Base-by-base conservation (phyloP, 192 early-diverging fungal species). In the Rhizophagus clarus region DNA sequence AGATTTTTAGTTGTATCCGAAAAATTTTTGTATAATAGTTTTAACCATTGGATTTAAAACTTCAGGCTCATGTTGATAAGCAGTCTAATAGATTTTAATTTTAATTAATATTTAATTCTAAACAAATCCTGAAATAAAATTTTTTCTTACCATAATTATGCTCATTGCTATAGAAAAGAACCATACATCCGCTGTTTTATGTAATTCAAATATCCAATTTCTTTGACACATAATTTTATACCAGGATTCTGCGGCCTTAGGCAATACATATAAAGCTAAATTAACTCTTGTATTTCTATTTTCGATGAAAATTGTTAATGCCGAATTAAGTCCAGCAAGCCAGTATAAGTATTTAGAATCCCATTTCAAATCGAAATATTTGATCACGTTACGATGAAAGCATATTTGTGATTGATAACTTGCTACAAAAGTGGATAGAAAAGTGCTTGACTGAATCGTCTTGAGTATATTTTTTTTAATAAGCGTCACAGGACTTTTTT, bases 181-280 rank as follows among this genome's bases (percentile, higher is more conserved):
- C 61, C 85, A 80, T 5, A 94, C 87, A 29, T 94, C 93, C 82
- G 91, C 90, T 42, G 89, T 84, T 32, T 88, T 88, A 31, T 84
- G 79, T 17, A 93, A 82, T 42, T 87, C 84, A 67, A 85, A 72
- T 62, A 94, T 86, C 83, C 82, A 85, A 32, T 89, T 84, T n/a
- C 88, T 85, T 62, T 88, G 84, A 40, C 91, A 89, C 71, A 92
- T 74, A 37, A 94, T 90, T 75, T 89, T 83, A 83, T 92, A 95
- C 47, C 93, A 80, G 56, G 85, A 88, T 74, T 90, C 84, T 4
- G 91, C 82, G 3, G 92, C 94, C 79, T 94, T 94, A 7, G 94
- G 94, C 22, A 94, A 80, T 4, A 93, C 91, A 85, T 95, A 94
- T 84, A 95, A 88, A 4, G 93, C 93, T 79, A 94, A 84, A 79